Evolutionary conservation across 495 filamentous ascomycete genomes (phyloP), one percentile per base, ranked within the genome.

Genomic region (Aspergillus nidulans): DNA sequence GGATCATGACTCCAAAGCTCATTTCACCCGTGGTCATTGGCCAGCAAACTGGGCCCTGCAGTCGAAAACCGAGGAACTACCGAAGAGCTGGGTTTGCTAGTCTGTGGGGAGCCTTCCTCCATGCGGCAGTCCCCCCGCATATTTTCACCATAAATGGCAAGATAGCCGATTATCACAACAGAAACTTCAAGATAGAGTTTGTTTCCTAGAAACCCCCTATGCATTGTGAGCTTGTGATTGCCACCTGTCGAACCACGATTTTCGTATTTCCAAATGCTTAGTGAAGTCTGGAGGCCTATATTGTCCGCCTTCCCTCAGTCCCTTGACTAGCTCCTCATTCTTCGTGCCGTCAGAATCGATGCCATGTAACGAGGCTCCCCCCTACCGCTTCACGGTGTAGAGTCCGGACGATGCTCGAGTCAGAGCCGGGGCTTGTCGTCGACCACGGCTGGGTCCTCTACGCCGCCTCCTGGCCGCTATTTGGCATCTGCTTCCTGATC

Each of bases 361-460:
- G 9, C 30, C 30, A 34, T 34, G 30, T 28, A 5, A 28, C 15
- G 8, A 34, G 15, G 8, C 4, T 34, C 30, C 6, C 4, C 2
- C 6, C 30, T 12, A 34, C 30, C 30, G 30, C 30, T 34, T 13
- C 4, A 6, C 30, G 30, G 30, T 12, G 30, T 2, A 34, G 30
- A 12, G 2, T 7, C 8, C 9, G 4, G 2, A 12, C 6, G 6
- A 39, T 39, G 36, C 15, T 5, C 16, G 36, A 36, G 7, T 36
- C 32, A 36, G 32, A 5, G 7, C 7, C 32, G 15, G 32, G 32
- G 5, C 26, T 10, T 12, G 44, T 16, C 25, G 44, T 24, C 9
- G 15, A 49, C 39, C 56, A 45, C 44, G 40, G 44, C 38, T 53
- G 45, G 45, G 21, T 58, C 44, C 45, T 58, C 9, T 24, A 49